Conservation (phyloP, 1,284 basidiomycete genomes). For the Ceraceosorus guamensis region DNA sequence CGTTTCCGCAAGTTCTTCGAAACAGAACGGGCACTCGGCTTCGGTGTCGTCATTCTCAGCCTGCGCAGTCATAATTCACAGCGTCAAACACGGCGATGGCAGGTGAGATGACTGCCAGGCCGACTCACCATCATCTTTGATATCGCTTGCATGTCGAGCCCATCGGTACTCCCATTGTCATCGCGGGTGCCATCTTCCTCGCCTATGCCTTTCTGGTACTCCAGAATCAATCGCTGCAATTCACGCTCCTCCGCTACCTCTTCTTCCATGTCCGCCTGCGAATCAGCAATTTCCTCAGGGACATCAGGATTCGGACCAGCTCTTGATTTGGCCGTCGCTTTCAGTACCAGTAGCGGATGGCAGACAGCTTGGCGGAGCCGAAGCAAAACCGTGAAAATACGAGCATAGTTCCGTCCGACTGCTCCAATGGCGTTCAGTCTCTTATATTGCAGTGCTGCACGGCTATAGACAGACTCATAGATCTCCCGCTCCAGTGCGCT, state of each 20-base stretch:
- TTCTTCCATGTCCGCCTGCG: slow-evolving; percentile 10
- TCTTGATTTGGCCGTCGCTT: slow-evolving; percentile 15
- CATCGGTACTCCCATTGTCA: slow-evolving; percentile 8
- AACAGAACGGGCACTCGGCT: slow-evolving; percentile 47
- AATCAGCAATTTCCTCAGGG: slow-evolving; percentile 12
- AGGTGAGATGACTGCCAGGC: too few species aligned
- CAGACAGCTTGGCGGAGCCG: slow-evolving; percentile 51
- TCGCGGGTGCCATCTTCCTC: slow-evolving; percentile 4
- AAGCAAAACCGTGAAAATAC: slow-evolving; percentile 51
- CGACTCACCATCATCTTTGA: too few species aligned
- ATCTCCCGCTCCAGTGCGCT: slow-evolving; percentile 43
- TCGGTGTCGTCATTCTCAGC: slow-evolving; percentile 8
- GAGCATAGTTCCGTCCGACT: slow-evolving; percentile 44
- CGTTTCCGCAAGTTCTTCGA: slow-evolving; percentile 35
- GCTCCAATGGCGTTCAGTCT: slow-evolving; percentile 31
- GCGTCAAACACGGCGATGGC: too few species aligned
- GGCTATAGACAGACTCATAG: slow-evolving; percentile 46
- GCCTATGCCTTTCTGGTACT: slow-evolving; percentile 7
- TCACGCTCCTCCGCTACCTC: slow-evolving; percentile 14
- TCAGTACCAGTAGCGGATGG: slow-evolving; percentile 49
- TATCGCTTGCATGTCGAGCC: slow-evolving; percentile 6
- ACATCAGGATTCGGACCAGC: slow-evolving; percentile 6
- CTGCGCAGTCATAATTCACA: too few species aligned
- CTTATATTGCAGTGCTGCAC: slow-evolving; percentile 38
- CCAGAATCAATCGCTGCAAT: slow-evolving; percentile 14